These are phyloP conservation scores for Melocanna baccifera DNA, from an alignment of 176 grass and related monocot genomes.

Conservation along the genomic window DNA sequence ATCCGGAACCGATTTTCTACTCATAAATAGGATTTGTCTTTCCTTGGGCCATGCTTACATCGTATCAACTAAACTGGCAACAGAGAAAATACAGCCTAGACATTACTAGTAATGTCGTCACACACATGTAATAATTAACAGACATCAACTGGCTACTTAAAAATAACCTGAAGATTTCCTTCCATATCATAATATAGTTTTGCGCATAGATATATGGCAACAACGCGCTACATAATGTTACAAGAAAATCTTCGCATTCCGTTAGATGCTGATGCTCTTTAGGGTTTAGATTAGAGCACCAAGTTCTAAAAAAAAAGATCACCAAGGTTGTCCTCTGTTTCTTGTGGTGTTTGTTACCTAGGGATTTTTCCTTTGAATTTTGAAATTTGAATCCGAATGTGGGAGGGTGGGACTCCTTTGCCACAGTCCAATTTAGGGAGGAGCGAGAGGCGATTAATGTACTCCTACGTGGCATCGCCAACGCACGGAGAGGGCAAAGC, in stretches of 20 bases:
- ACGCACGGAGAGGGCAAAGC: background rate
- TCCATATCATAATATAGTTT: background rate
- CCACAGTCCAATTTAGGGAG: conserved; percentile 10
- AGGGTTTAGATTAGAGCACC: too few species aligned
- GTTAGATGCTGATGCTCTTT: too few species aligned
- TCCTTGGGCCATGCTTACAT: background rate
- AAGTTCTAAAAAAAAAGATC: background rate
- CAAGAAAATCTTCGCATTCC: background rate
- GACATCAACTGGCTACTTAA: background rate
- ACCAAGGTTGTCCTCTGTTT: background rate
- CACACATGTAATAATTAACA: too few species aligned
- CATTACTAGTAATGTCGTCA: too few species aligned
- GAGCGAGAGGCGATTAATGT: background rate
- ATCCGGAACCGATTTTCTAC: background rate
- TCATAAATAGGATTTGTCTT: background rate
- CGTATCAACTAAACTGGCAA: background rate
- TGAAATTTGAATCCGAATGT: conserved; percentile 1
- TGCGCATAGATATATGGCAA: background rate
- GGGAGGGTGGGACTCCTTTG: background rate
- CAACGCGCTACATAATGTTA: background rate
- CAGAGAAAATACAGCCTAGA: background rate
- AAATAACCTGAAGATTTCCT: background rate
- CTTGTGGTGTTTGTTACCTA: background rate
- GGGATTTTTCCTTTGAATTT: conserved; percentile 4
- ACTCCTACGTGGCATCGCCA: background rate